Percentiles rank a stretch among this genome's conserved stretches.
These are phyloP conservation scores for Triglochin maritima DNA, from an alignment of 106 monocot species.

Conservation along the genomic window DNA sequence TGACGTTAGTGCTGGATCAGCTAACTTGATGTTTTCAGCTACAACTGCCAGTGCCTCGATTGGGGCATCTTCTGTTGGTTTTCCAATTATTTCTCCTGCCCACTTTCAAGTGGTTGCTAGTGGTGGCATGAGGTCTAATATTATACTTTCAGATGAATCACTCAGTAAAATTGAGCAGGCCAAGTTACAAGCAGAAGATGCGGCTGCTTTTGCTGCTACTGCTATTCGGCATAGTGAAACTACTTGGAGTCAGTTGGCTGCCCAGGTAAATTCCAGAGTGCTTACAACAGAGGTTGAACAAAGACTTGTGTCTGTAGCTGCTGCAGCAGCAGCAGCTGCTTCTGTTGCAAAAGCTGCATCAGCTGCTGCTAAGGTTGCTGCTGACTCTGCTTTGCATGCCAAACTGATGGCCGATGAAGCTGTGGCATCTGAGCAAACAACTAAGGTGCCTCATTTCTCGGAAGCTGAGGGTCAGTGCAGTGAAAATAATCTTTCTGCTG, in stretches of 20 bases:
- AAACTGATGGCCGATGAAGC: slow-evolving; percentile 97
- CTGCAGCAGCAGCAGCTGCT: slow-evolving; percentile 63
- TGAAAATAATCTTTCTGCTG: slow-evolving; percentile 21
- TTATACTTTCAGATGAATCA: slow-evolving; percentile 48
- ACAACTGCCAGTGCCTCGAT: slow-evolving; percentile 12
- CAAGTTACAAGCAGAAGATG: slow-evolving; percentile 73
- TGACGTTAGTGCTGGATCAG: slow-evolving; percentile 14
- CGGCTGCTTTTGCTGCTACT: slow-evolving; percentile 60
- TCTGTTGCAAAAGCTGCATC: slow-evolving; percentile 95
- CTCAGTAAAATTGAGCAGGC: slow-evolving; percentile 59
- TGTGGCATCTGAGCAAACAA: slow-evolving; percentile 9
- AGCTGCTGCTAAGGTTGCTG: slow-evolving; percentile 82
- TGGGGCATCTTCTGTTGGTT: slow-evolving; percentile 13
- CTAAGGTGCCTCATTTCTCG: slow-evolving; percentile 5
- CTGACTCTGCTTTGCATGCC: slow-evolving; percentile 72
- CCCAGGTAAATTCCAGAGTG: slow-evolving; percentile 35
- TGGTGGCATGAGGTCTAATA: slow-evolving; percentile 7
- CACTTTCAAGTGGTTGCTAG: slow-evolving; percentile 30
- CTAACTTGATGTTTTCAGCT: not conserved
- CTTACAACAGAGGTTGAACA: slow-evolving; percentile 40
- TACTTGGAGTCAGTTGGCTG: slow-evolving; percentile 60
- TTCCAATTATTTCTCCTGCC: slow-evolving; percentile 19
- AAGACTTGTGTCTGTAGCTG: slow-evolving; percentile 83
- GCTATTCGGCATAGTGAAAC: slow-evolving; percentile 52
- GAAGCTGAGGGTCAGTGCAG: slow-evolving; percentile 15